These are phyloP conservation scores for Penicillium subrubescens DNA, from an alignment of 495 filamentous ascomycete genomes.

Conservation along the genomic window DNA sequence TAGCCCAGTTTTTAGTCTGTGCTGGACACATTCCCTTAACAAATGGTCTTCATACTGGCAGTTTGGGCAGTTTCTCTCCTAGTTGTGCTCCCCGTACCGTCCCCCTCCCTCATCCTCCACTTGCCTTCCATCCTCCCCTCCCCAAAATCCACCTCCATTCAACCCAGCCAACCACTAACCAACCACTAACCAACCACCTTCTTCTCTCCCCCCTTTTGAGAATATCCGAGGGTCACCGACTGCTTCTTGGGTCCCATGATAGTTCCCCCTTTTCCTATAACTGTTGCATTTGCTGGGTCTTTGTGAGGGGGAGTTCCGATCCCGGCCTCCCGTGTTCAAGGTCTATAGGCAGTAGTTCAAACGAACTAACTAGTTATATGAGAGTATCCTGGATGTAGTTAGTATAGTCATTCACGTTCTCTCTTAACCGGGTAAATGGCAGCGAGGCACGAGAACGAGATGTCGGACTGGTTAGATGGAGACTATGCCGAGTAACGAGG, in stretches of 20 bases:
- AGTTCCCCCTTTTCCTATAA: constrained; percentile 1
- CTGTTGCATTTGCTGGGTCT: constrained; percentile 1
- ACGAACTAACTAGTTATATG: not conserved
- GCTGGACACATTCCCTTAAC: constrained; percentile 28
- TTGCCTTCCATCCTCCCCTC: not conserved
- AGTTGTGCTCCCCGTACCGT: not conserved
- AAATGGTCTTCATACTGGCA: not conserved
- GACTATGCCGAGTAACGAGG: not conserved
- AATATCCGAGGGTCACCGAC: constrained; percentile 21
- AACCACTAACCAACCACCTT: not conserved
- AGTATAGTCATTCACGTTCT: not conserved
- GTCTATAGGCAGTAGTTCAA: not conserved
- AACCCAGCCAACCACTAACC: not conserved
- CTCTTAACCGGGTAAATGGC: not conserved
- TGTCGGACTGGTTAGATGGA: not conserved
- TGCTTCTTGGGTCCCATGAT: constrained; percentile 32
- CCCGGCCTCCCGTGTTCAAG: constrained; percentile 18
- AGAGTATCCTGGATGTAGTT: not conserved
- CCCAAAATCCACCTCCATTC: not conserved
- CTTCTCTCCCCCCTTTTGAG: not conserved
- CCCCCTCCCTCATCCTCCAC: not conserved
- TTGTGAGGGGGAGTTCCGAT: constrained; percentile 23
- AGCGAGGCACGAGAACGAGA: not conserved
- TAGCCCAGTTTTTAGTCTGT: constrained; percentile 10
- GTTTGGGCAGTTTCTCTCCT: too few species aligned